Conservation (phyloP, 306 rosid genomes). For the Carpinus viminea region DNA sequence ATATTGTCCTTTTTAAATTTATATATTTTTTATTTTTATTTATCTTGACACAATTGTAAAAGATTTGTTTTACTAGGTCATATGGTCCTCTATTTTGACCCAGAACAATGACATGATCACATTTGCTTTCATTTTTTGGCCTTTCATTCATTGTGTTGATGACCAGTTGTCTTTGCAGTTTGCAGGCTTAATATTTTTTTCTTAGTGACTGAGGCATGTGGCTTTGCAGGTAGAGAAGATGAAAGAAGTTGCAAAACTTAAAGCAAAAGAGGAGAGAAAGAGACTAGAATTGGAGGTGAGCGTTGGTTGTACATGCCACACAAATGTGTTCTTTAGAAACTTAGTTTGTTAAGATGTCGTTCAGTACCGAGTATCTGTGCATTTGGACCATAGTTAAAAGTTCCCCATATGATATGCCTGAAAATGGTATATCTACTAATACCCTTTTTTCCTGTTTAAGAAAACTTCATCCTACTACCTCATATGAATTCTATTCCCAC, state of each 20-base stretch:
- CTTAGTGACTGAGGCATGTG: constrained; percentile 24
- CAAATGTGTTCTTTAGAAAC: background rate
- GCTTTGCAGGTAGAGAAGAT: constrained; percentile 73
- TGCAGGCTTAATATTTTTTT: background rate
- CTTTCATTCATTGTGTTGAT: too few species aligned
- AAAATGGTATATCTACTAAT: background rate
- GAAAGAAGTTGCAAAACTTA: constrained; percentile 79
- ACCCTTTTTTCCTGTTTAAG: background rate
- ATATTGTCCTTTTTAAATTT: too few species aligned
- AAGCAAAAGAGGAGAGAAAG: constrained; percentile 86
- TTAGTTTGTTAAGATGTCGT: background rate
- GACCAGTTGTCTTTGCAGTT: too few species aligned
- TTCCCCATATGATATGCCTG: background rate
- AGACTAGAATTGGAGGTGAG: constrained; percentile 79
- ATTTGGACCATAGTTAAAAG: background rate
- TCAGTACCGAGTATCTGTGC: background rate
- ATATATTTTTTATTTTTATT: too few species aligned
- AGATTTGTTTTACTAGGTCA: too few species aligned
- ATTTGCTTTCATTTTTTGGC: too few species aligned
- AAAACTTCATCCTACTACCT: background rate
- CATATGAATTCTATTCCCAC: background rate
- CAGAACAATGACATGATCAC: too few species aligned
- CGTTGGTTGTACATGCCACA: background rate
- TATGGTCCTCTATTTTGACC: too few species aligned
- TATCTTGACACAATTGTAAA: too few species aligned